Conservation (phyloP, 371 early-diverging fungal species). For the Lichtheimia ramosa region DNA sequence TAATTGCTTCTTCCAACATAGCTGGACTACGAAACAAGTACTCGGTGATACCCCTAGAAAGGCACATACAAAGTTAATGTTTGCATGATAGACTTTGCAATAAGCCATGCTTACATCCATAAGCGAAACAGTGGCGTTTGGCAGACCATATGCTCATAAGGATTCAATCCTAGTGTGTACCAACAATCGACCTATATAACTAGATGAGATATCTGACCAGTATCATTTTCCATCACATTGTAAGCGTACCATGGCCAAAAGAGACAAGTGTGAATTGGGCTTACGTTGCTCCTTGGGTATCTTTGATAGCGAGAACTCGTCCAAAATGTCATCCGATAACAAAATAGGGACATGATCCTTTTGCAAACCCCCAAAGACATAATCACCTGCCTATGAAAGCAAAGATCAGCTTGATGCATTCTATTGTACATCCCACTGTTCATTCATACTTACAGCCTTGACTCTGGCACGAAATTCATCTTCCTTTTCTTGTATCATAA, state of each 20-base stretch:
- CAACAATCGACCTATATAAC: conserved; percentile 78
- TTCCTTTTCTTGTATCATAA: conserved; percentile 90
- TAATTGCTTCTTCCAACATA: conserved; percentile 81
- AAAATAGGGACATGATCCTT: conserved; percentile 66
- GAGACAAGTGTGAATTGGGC: conserved; percentile 91
- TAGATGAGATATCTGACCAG: neutral
- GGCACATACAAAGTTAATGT: neutral
- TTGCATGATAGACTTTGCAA: neutral
- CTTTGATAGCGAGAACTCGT: conserved; percentile 85
- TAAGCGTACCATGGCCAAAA: conserved; percentile 79
- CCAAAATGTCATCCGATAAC: conserved; percentile 78
- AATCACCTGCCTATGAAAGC: conserved; percentile 62
- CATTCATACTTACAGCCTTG: conserved; percentile 34
- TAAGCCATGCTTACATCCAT: conserved; percentile 65
- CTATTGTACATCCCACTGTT: neutral
- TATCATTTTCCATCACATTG: too few species aligned
- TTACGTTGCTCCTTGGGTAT: conserved; percentile 74
- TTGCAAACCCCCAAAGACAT: conserved; percentile 80
- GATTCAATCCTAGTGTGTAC: conserved; percentile 79
- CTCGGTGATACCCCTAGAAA: conserved; percentile 85
- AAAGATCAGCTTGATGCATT: conserved; percentile 13
- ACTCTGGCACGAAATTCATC: conserved; percentile 78
- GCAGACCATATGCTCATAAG: conserved; percentile 93
- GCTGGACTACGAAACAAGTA: conserved; percentile 79
- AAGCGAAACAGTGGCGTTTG: conserved; percentile 95